Evolutionary conservation across 148 eudicot genomes (phyloP).

Genomic region (Cornus florida): DNA sequence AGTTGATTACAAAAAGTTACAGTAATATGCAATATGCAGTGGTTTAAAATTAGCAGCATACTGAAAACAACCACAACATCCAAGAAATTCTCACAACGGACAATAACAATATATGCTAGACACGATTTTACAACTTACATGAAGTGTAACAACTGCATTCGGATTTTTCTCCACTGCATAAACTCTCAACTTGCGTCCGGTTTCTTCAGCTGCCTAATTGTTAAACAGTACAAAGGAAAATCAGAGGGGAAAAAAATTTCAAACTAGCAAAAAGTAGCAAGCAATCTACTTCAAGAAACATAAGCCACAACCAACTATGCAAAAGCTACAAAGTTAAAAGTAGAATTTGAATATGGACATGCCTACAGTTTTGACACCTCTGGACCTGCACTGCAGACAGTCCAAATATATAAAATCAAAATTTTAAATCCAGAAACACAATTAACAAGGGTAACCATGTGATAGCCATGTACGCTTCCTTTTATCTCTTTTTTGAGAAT

Average conservation of each 20-base stretch:
- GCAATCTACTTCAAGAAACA: neutral
- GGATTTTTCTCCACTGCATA: constrained; percentile 99
- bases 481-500: neutral
- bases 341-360: constrained; percentile 8
- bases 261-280: neutral
- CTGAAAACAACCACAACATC: neutral
- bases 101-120: constrained; percentile 1
- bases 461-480: neutral
- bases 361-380: neutral
- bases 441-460: neutral
- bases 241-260: neutral
- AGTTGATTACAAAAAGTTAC: neutral
- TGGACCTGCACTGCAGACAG: neutral
- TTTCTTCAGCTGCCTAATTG: constrained; percentile 91
- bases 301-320: neutral
- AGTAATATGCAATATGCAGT: neutral
- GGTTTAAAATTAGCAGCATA: neutral
- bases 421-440: neutral
- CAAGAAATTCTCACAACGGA: neutral
- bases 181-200: constrained; percentile 81
- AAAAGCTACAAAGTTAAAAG: neutral
- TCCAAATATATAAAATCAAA: neutral
- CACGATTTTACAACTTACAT: constrained; percentile 53
- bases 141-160: constrained; percentile 92
- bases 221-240: constrained; percentile 4